phyloP scores from a whole-genome alignment of 345 rosid genomes.

The Dipteronia sinensis region DNA sequence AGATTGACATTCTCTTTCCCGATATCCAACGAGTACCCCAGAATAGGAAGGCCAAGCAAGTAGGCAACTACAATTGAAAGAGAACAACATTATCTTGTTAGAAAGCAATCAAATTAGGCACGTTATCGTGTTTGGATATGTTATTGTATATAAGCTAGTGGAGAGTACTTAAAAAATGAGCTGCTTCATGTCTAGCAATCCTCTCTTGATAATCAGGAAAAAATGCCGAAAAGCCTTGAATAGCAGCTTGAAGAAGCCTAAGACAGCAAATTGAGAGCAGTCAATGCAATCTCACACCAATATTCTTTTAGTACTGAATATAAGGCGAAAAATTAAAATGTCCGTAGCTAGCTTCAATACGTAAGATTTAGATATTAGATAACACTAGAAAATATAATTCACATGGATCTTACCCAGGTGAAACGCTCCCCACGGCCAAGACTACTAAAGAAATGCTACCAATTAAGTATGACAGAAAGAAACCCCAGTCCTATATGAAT shows the following conservation, averaged over 20 bases:
- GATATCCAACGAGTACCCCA: constrained; percentile 85
- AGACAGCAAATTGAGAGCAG: constrained; percentile 9
- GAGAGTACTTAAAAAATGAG: constrained; percentile 75
- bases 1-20: constrained; percentile 97
- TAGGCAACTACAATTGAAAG: constrained; percentile 61
- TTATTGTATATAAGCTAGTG: background rate
- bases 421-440: constrained; percentile 79
- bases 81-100: background rate
- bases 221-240: constrained; percentile 67
- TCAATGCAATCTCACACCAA: constrained; percentile 3
- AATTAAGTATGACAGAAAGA: constrained; percentile 85
- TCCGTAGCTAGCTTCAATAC: background rate
- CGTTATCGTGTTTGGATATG: background rate
- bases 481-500: constrained; percentile 88
- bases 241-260: constrained; percentile 93
- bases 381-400: background rate
- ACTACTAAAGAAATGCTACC: constrained; percentile 92
- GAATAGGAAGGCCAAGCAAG: constrained; percentile 83
- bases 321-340: background rate
- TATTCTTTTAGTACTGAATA: background rate
- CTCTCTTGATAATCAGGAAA: constrained; percentile 93
- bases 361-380: background rate
- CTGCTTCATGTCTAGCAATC: constrained; percentile 85
- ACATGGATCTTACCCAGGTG: constrained; percentile 68
- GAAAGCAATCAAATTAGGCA: constrained; percentile 3